Conservation (phyloP, 495 filamentous ascomycete genomes). For the Staphylotrichum tortipilum region DNA sequence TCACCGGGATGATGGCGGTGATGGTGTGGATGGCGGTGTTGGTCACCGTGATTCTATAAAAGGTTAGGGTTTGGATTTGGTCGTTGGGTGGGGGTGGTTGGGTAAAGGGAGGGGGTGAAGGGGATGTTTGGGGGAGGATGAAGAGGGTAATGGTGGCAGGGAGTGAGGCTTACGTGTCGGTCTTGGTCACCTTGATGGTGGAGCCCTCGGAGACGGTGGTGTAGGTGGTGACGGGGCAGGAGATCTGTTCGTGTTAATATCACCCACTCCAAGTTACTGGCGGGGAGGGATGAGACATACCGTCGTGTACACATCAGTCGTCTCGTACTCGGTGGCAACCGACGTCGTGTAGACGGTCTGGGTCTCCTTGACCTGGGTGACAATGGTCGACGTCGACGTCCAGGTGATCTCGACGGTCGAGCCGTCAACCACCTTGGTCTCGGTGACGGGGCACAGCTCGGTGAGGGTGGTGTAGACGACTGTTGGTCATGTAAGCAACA, state of each 20-base stretch:
- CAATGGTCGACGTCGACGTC: slow-evolving; percentile 34
- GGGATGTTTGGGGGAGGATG: too few species aligned
- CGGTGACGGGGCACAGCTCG: slow-evolving; percentile 34
- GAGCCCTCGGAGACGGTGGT: slow-evolving; percentile 34
- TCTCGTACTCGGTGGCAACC: slow-evolving; percentile 31
- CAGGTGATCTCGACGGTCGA: slow-evolving; percentile 34
- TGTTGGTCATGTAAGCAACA: slow-evolving; percentile 5
- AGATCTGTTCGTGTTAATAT: slow-evolving; percentile 14
- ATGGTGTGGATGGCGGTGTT: slow-evolving; percentile 23
- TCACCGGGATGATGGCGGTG: slow-evolving; percentile 16
- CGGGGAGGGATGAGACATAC: slow-evolving; percentile 2
- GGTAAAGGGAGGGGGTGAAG: neutral
- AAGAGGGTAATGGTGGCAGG: too few species aligned
- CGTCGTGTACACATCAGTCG: slow-evolving; percentile 33
- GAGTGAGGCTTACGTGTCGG: slow-evolving; percentile 25
- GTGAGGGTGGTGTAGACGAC: slow-evolving; percentile 34
- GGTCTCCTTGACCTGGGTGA: slow-evolving; percentile 14
- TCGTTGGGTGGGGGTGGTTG: neutral
- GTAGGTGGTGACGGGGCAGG: slow-evolving; percentile 34
- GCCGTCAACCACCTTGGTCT: slow-evolving; percentile 35
- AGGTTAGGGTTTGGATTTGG: too few species aligned
- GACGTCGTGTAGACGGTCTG: slow-evolving; percentile 28
- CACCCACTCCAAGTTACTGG: neutral
- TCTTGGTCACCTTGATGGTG: slow-evolving; percentile 35
- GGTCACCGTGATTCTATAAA: slow-evolving; percentile 27